Conservation (phyloP, 257 asterid genomes). For the Scutellaria barbata region DNA sequence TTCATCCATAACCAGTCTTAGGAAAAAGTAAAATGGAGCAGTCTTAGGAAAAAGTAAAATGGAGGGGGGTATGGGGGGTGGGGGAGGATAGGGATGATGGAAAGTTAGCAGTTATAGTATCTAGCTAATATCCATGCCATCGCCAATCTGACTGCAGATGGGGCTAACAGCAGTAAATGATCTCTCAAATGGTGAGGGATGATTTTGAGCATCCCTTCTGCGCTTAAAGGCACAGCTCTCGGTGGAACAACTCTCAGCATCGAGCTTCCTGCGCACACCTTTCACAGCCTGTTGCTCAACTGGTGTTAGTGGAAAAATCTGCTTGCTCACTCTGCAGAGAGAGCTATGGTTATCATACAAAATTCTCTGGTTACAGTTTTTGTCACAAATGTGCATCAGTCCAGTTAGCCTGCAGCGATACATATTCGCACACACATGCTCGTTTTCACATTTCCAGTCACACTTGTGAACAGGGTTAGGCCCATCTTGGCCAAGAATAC, state of each 20-base stretch:
- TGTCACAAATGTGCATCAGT: constrained; percentile 87
- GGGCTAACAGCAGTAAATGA: constrained; percentile 72
- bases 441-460: constrained; percentile 88
- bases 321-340: constrained; percentile 84
- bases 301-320: constrained; percentile 70
- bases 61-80: constrained; percentile 2
- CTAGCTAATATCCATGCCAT: constrained; percentile 89
- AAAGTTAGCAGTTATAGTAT: constrained; percentile 38
- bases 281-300: constrained; percentile 79
- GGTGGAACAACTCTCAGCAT: constrained; percentile 64
- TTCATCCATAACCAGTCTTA: constrained; percentile 41
- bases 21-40: constrained; percentile 30
- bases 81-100: constrained; percentile 22
- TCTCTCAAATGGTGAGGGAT: constrained; percentile 83
- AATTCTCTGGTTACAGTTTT: constrained; percentile 93
- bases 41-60: constrained; percentile 25
- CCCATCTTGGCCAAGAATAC: constrained; percentile 91
- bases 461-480: constrained; percentile 83
- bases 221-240: constrained; percentile 77
- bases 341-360: constrained; percentile 87
- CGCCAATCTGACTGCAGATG: constrained; percentile 77
- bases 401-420: constrained; percentile 88
- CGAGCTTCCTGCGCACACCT: constrained; percentile 91
- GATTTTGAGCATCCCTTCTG: constrained; percentile 71
- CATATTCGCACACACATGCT: constrained; percentile 81